phyloP scores from a whole-genome alignment of 306 rosid species.

The Begonia fuchsioides region DNA sequence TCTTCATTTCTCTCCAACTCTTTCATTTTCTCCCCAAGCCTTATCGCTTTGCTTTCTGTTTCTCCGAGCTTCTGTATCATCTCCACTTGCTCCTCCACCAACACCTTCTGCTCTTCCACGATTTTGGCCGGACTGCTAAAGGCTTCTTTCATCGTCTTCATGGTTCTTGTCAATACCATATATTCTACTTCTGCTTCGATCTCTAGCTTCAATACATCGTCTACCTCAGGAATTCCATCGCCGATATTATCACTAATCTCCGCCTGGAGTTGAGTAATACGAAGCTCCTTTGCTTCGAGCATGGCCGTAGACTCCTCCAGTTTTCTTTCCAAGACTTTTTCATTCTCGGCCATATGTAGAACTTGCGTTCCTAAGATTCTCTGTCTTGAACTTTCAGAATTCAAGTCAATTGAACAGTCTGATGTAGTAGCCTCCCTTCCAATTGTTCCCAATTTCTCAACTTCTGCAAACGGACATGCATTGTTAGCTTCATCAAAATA shows the following conservation, averaged over 20 bases:
- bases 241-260: no score
- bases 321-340: conserved; percentile 34
- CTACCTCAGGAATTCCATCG: conserved; percentile 25
- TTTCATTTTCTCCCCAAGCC: conserved; percentile 37
- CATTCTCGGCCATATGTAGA: conserved; percentile 36
- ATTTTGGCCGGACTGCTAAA: conserved; percentile 15
- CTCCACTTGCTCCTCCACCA: conserved; percentile 36
- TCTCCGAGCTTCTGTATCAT: conserved; percentile 33
- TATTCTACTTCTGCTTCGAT: conserved; percentile 67
- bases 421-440: conserved; percentile 17
- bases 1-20: conserved; percentile 14
- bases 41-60: conserved; percentile 31
- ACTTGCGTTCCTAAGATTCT: conserved; percentile 37
- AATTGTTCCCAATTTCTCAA: conserved; percentile 49
- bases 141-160: conserved; percentile 29
- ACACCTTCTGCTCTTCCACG: conserved; percentile 38
- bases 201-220: conserved; percentile 38
- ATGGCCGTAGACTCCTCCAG: conserved; percentile 31
- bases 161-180: conserved; percentile 25
- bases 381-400: no score
- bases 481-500: no score
- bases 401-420: background rate
- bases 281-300: conserved; percentile 37
- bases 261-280: conserved; percentile 50
- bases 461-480: conserved; percentile 33